phyloP scores from a whole-genome alignment of 139 green algal species.

The Haematococcus lacustris region DNA sequence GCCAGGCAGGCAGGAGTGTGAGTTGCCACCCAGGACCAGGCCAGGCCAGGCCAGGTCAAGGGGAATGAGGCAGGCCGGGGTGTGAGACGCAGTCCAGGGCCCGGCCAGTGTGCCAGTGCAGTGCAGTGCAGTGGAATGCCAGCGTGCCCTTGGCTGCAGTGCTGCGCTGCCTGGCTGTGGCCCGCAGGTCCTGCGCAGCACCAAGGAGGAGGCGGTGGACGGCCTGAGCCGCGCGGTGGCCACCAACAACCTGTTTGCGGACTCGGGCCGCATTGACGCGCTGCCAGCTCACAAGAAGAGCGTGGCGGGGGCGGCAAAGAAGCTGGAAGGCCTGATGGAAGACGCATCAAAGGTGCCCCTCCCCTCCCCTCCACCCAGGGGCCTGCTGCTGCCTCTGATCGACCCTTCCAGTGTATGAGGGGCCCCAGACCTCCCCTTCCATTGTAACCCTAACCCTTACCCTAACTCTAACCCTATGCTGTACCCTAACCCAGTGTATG shows the following conservation, averaged over 20 bases:
- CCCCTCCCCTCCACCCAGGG: neutral
- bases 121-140: neutral
- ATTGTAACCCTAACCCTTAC: too few species aligned
- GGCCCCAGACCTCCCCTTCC: too few species aligned
- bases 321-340: conserved; percentile 61
- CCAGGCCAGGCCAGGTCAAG: neutral
- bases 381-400: neutral
- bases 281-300: conserved; percentile 30
- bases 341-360: conserved; percentile 1
- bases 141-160: neutral
- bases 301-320: conserved; percentile 49
- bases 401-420: neutral
- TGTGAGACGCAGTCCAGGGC: neutral
- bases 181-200: neutral
- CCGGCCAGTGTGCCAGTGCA: neutral
- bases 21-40: neutral
- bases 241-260: conserved; percentile 56
- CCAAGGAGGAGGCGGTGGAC: conserved; percentile 29
- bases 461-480: too few species aligned
- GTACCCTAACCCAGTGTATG: neutral
- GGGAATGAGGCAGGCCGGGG: neutral
- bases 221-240: conserved; percentile 48
- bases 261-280: conserved; percentile 8
- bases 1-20: neutral
- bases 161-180: neutral